A percentile compares a stretch with the other conserved stretches of the same genome.
These are phyloP conservation scores for Neofusicoccum ribis DNA, from an alignment of 2,329 filamentous ascomycete species.

Conservation along the genomic window DNA sequence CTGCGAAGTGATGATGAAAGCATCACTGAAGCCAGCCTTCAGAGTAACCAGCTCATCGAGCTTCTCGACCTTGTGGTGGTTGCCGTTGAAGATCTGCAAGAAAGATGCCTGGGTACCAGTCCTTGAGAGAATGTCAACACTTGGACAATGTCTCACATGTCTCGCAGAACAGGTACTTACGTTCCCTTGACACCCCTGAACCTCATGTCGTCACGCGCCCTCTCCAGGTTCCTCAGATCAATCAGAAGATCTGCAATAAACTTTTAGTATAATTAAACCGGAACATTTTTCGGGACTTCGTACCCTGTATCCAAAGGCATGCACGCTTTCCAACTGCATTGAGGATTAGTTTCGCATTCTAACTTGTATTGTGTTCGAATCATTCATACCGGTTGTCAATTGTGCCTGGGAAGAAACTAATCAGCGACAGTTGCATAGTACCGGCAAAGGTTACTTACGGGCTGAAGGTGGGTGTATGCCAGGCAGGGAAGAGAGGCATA, in stretches of 20 bases:
- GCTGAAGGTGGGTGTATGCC: slow-evolving; percentile 74
- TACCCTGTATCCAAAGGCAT: slow-evolving; percentile 69
- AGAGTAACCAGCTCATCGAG: slow-evolving; percentile 64
- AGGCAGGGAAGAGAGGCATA: slow-evolving; percentile 73
- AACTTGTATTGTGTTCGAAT: too few species aligned
- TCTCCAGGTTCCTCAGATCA: slow-evolving; percentile 73
- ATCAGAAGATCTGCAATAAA: slow-evolving; percentile 58
- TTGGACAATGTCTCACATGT: not conserved
- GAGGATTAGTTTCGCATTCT: not conserved
- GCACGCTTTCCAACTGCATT: slow-evolving; percentile 63
- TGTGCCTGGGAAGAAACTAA: slow-evolving; percentile 38
- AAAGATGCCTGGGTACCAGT: slow-evolving; percentile 65
- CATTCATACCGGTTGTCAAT: slow-evolving; percentile 51
- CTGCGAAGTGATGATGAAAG: slow-evolving; percentile 68
- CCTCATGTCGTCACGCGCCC: slow-evolving; percentile 64
- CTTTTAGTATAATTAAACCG: not conserved
- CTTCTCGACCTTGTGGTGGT: slow-evolving; percentile 61
- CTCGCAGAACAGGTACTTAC: slow-evolving; percentile 27
- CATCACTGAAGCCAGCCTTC: slow-evolving; percentile 64
- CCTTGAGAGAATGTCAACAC: not conserved
- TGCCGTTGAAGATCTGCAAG: slow-evolving; percentile 65
- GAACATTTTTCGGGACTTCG: too few species aligned
- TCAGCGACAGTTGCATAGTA: slow-evolving; percentile 34
- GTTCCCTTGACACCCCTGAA: slow-evolving; percentile 66
- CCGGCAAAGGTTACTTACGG: slow-evolving; percentile 33